Conservation (phyloP, 2,329 filamentous ascomycete species). For the Rhytidhysteron rufulum region DNA sequence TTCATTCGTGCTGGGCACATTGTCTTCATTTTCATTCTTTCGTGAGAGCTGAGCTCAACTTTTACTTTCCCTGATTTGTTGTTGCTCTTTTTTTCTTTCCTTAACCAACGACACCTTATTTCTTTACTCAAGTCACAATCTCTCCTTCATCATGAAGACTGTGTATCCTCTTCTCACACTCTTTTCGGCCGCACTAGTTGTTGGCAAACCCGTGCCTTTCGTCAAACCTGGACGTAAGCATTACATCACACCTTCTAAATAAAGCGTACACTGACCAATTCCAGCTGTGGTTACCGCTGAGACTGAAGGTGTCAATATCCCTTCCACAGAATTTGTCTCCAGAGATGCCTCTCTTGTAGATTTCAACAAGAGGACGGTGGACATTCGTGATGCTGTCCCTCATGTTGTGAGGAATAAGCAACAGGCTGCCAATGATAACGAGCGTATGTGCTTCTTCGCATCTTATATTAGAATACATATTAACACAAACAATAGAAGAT, state of each 20-base stretch:
- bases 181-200: slow-evolving; percentile 26
- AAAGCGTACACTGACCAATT: not conserved
- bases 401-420: slow-evolving; percentile 8
- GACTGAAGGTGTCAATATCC: slow-evolving; percentile 19
- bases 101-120: slow-evolving; percentile 1
- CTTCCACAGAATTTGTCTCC: slow-evolving; percentile 18
- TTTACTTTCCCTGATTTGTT: slow-evolving; percentile 14
- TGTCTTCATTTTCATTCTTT: slow-evolving; percentile 17
- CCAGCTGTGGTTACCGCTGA: slow-evolving; percentile 13
- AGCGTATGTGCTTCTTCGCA: not conserved
- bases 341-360: slow-evolving; percentile 17
- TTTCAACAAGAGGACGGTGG: slow-evolving; percentile 23
- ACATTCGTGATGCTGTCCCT: slow-evolving; percentile 21
- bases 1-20: slow-evolving; percentile 30
- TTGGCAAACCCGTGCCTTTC: slow-evolving; percentile 27
- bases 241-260: not conserved
- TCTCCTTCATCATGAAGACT: slow-evolving; percentile 30
- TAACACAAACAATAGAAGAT: not conserved
- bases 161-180: slow-evolving; percentile 29
- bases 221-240: slow-evolving; percentile 21
- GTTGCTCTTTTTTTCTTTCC: slow-evolving; percentile 17
- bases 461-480: not conserved
- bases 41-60: slow-evolving; percentile 33
- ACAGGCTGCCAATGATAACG: not conserved
- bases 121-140: slow-evolving; percentile 5